These are phyloP conservation scores for Kazachstania sp. DNA, from an alignment of 1,139 yeast genomes.

Conservation along the genomic window DNA sequence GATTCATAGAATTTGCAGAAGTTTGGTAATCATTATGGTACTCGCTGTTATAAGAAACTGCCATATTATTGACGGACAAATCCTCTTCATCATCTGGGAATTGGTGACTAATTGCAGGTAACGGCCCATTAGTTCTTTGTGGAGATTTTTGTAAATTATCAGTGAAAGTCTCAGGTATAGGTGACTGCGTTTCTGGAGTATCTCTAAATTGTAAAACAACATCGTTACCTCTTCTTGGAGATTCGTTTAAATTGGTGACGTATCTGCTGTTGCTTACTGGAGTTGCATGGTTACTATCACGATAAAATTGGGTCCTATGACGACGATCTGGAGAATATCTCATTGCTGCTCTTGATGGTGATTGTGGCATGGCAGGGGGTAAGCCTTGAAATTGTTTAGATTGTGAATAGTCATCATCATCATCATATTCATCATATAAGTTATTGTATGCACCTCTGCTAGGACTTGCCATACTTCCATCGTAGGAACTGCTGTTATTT, in stretches of 20 bases:
- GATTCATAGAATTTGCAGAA: constrained; percentile 8
- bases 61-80: constrained; percentile 9
- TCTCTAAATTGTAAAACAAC: constrained; percentile 10
- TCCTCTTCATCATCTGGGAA: constrained; percentile 28
- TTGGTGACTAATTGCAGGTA: constrained; percentile 33
- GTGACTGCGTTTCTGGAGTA: constrained; percentile 5
- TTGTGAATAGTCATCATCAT: constrained; percentile 15
- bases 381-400: constrained; percentile 27
- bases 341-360: constrained; percentile 41
- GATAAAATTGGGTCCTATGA: constrained; percentile 24
- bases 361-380: constrained; percentile 28
- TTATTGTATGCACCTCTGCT: constrained; percentile 4
- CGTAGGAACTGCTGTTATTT: constrained; percentile 16
- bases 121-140: constrained; percentile 43
- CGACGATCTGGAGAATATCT: constrained; percentile 32
- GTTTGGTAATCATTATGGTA: constrained; percentile 4
- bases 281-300: constrained; percentile 27
- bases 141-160: constrained; percentile 63
- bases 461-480: background rate
- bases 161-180: constrained; percentile 28
- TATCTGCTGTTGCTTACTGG: constrained; percentile 30
- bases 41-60: constrained; percentile 14
- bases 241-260: constrained; percentile 52
- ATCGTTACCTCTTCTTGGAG: constrained; percentile 36
- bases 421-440: constrained; percentile 2